phyloP scores from a whole-genome alignment of 2,329 filamentous ascomycete genomes.

The Botrytis elliptica region DNA sequence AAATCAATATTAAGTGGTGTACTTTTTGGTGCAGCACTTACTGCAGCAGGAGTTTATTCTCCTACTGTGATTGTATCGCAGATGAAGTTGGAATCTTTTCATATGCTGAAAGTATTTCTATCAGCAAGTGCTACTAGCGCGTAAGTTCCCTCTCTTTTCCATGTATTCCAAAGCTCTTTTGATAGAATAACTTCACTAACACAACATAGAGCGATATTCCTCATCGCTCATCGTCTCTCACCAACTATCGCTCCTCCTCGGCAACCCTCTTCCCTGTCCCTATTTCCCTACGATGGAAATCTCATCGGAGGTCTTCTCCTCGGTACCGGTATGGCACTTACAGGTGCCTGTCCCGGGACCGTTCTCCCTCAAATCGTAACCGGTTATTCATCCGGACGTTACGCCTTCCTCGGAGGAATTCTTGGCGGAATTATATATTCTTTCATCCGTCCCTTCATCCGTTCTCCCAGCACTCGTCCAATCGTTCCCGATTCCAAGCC shows the following conservation, averaged over 20 bases:
- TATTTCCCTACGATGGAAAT: constrained; percentile 63
- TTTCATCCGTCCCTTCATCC: constrained; percentile 16
- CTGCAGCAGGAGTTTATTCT: constrained; percentile 58
- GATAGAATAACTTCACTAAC: neutral
- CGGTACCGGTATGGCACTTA: constrained; percentile 64
- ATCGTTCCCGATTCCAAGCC: constrained; percentile 7
- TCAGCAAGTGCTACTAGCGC: constrained; percentile 61
- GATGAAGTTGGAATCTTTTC: constrained; percentile 59
- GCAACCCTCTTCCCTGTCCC: constrained; percentile 32
- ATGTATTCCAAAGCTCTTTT: neutral
- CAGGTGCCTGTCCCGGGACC: constrained; percentile 65
- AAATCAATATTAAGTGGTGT: constrained; percentile 44
- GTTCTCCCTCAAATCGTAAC: constrained; percentile 59
- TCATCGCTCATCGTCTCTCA: constrained; percentile 34
- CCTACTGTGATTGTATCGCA: constrained; percentile 61
- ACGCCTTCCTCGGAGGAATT: constrained; percentile 53
- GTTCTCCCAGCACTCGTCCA: constrained; percentile 3
- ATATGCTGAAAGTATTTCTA: constrained; percentile 65
- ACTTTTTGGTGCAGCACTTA: constrained; percentile 61
- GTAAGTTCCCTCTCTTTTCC: constrained; percentile 44
- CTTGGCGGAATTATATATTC: constrained; percentile 54
- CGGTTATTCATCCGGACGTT: constrained; percentile 51
- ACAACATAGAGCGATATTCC: constrained; percentile 40
- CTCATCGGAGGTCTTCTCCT: constrained; percentile 61
- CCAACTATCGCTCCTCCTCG: constrained; percentile 13